Percentiles rank a stretch among this genome's conserved stretches.
These are phyloP conservation scores for Pistacia integerrima DNA, from an alignment of 345 rosid species.

Conservation along the genomic window DNA sequence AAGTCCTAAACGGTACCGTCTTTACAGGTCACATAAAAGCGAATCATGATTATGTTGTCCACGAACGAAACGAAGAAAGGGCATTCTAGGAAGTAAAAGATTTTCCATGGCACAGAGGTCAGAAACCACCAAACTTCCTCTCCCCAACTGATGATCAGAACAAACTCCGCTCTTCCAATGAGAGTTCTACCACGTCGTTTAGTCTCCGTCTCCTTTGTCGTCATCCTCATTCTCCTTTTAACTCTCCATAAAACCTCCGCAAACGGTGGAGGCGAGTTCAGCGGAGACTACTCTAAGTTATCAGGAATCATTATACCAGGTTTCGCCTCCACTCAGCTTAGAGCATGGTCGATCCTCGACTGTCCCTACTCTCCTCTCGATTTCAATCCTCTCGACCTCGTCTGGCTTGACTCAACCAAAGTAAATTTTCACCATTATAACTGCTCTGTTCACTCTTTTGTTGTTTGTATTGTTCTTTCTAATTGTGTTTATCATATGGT, in stretches of 20 bases:
- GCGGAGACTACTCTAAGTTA: slow-evolving; percentile 66
- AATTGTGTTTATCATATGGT: neutral
- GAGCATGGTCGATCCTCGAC: slow-evolving; percentile 99
- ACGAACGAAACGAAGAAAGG: neutral
- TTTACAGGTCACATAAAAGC: neutral
- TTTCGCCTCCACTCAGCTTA: slow-evolving; percentile 94
- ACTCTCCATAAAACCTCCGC: slow-evolving; percentile 9
- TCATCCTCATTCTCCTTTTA: slow-evolving; percentile 22
- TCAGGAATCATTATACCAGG: slow-evolving; percentile 98
- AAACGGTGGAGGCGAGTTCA: slow-evolving; percentile 39
- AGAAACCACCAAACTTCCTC: neutral
- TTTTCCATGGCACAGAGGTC: neutral
- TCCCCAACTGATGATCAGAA: neutral
- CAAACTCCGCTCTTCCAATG: slow-evolving; percentile 16
- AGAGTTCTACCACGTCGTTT: slow-evolving; percentile 20
- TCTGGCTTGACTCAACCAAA: slow-evolving; percentile 96
- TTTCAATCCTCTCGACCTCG: slow-evolving; percentile 97
- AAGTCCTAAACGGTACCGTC: neutral
- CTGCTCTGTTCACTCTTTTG: neutral
- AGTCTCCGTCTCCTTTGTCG: slow-evolving; percentile 12
- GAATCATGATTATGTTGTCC: neutral
- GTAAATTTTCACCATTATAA: slow-evolving; percentile 37
- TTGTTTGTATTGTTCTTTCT: neutral
- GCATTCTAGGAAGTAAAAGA: neutral
- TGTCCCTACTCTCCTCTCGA: slow-evolving; percentile 96